Percentiles rank a stretch among this genome's conserved stretches.
phyloP scores from a whole-genome alignment of 331 rosid genomes.

The Stylosanthes scabra region DNA sequence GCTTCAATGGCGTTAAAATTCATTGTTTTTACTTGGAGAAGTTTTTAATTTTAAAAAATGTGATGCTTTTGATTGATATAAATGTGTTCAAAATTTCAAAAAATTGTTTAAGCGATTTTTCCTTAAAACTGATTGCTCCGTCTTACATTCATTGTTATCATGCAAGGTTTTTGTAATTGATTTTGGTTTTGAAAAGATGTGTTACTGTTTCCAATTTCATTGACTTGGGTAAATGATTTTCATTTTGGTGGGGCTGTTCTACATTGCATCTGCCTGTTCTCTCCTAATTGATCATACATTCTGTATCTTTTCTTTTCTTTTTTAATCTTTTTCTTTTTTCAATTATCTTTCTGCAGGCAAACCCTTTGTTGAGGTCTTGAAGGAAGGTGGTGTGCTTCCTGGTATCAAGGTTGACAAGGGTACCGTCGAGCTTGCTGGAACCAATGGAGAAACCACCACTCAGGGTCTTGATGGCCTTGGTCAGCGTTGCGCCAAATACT shows the following conservation, averaged over 20 bases:
- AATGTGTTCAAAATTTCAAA: too few relatives aligned
- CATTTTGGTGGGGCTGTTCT: neutral
- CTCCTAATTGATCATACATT: too few relatives aligned
- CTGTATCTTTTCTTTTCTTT: neutral
- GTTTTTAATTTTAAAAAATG: too few relatives aligned
- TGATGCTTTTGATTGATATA: too few relatives aligned
- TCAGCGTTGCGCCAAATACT: slow-evolving; percentile 60
- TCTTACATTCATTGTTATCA: neutral
- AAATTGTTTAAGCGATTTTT: neutral
- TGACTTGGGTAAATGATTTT: neutral
- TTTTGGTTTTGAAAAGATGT: neutral
- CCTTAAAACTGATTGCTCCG: neutral
- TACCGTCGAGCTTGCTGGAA: slow-evolving; percentile 82
- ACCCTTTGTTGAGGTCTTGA: slow-evolving; percentile 75
- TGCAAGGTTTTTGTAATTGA: neutral
- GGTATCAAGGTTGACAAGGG: slow-evolving; percentile 98
- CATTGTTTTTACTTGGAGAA: neutral
- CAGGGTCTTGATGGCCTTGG: slow-evolving; percentile 89
- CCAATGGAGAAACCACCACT: slow-evolving; percentile 87
- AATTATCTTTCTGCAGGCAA: slow-evolving; percentile 45
- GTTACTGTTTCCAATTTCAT: too few relatives aligned
- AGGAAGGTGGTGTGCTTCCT: slow-evolving; percentile 75
- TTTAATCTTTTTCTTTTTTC: too few relatives aligned
- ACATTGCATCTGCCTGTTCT: neutral
- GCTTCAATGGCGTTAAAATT: neutral